Conservation (phyloP, 1,139 yeast genomes). For the Spathaspora sp. region DNA sequence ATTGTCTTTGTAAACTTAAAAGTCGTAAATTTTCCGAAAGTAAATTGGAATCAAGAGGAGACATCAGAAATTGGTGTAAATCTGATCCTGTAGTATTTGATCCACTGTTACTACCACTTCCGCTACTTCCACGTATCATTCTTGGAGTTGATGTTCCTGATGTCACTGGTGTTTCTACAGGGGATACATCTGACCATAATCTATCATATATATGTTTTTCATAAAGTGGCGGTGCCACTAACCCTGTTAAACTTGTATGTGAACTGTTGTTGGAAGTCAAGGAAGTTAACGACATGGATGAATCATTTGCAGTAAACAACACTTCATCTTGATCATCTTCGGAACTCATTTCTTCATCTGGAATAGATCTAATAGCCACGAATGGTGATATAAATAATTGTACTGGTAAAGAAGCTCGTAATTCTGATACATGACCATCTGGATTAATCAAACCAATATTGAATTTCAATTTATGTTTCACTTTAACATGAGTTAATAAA, state of each 20-base stretch:
- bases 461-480: slow-evolving; percentile 69
- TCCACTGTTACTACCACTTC: background rate
- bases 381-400: slow-evolving; percentile 76
- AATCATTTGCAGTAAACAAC: slow-evolving; percentile 28
- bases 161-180: slow-evolving; percentile 53
- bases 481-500: slow-evolving; percentile 57
- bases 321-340: slow-evolving; percentile 29
- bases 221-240: slow-evolving; percentile 88
- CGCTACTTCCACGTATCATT: slow-evolving; percentile 5
- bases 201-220: slow-evolving; percentile 84
- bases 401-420: slow-evolving; percentile 73
- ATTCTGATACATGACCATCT: slow-evolving; percentile 75
- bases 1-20: slow-evolving; percentile 51
- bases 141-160: slow-evolving; percentile 57
- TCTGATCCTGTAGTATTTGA: slow-evolving; percentile 13
- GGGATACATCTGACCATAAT: slow-evolving; percentile 71
- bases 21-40: slow-evolving; percentile 55
- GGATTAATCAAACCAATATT: slow-evolving; percentile 65
- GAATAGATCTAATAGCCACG: slow-evolving; percentile 62
- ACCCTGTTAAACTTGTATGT: slow-evolving; percentile 38
- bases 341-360: slow-evolving; percentile 21
- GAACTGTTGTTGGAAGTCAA: slow-evolving; percentile 27
- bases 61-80: slow-evolving; percentile 40
- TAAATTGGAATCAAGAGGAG: slow-evolving; percentile 42
- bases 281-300: slow-evolving; percentile 18